Base-by-base conservation (phyloP, 345 rosid species). In the Brassica nigra region DNA sequence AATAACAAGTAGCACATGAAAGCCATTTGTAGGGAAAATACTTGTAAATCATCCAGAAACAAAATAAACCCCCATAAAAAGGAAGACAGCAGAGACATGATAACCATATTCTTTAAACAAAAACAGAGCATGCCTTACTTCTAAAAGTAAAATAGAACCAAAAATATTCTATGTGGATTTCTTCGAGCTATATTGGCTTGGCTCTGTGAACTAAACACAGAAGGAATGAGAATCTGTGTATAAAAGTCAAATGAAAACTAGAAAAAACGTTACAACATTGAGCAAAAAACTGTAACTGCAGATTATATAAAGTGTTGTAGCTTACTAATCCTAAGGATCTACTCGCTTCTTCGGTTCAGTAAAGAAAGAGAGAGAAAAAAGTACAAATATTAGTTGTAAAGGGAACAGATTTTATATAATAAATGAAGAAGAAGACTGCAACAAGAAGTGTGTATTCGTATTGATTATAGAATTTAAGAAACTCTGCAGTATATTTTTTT, bases 391-490 rank as follows among this genome's bases (percentile, higher is more conserved):
- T 74, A 61, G 83, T 74, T 80, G 71, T 74, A 80, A 74, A 67
- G 62, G 8, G 57, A 47, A 66, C 52, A 42, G 16, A 34, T 44
- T 74, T 58, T 23, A 8, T 59, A 74, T 29, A 80, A 74, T 80
- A 80, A 80, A 80, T 80, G 79, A 36, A 67, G n/a, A 36, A 67
- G n/a, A 79, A 61, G 75, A 74, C 78, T 61, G 74, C 62, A 79
- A 62, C 75, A 74, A 80, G 59, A 74, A 62, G 66, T 80, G 65
- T 68, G 83, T 61, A 37, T 54, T 54, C 75, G 37, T 80, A 80
- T 74, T 68, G 78, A 68, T 62, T 80, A 74, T 54, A 74, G 69
- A 68, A 49, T 80, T 80, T 49, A 74, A 80, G 66, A 80, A 69
- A 55, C 79, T 69, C 83, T 80, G 79, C 78, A 23, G 27, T 65